Evolutionary conservation across 768 basidiomycete genomes (phyloP).

Genomic region (Mycena rosella): DNA sequence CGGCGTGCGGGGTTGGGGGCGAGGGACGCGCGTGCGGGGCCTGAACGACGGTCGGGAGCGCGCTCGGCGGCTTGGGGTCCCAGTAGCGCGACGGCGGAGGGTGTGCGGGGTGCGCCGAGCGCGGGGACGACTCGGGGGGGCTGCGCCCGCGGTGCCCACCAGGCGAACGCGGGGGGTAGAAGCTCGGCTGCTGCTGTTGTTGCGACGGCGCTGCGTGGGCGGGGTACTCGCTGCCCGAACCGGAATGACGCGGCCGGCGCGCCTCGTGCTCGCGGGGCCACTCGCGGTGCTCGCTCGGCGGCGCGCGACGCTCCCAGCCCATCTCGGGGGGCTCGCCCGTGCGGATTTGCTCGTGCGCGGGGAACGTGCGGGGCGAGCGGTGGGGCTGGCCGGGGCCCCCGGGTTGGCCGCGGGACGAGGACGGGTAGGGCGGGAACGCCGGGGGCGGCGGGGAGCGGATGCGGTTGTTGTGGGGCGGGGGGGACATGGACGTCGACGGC

Average conservation of each 20-base stretch:
- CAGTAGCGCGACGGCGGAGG: slow-evolving; percentile 59
- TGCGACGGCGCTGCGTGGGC: slow-evolving; percentile 40
- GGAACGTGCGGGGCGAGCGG: slow-evolving; percentile 72
- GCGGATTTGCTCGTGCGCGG: slow-evolving; percentile 62
- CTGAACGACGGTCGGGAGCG: slow-evolving; percentile 48
- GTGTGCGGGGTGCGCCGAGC: slow-evolving; percentile 58
- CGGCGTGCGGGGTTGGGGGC: slow-evolving; percentile 52
- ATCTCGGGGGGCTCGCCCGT: slow-evolving; percentile 61
- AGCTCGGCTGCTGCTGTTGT: slow-evolving; percentile 36
- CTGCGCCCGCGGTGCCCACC: slow-evolving; percentile 56
- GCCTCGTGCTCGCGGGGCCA: slow-evolving; percentile 46
- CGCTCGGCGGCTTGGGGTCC: slow-evolving; percentile 69
- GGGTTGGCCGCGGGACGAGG: slow-evolving; percentile 56
- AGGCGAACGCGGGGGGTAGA: slow-evolving; percentile 60
- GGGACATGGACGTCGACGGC: slow-evolving; percentile 72
- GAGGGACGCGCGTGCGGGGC: slow-evolving; percentile 50
- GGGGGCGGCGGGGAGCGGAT: slow-evolving; percentile 66
- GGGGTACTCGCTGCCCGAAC: slow-evolving; percentile 52
- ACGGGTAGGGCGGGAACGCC: slow-evolving; percentile 62
- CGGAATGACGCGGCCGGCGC: slow-evolving; percentile 55
- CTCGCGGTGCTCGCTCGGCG: slow-evolving; percentile 46
- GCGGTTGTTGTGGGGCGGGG: slow-evolving; percentile 62
- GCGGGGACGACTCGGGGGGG: slow-evolving; percentile 74
- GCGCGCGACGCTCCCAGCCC: slow-evolving; percentile 71
- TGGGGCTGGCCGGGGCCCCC: slow-evolving; percentile 66